Conservation (phyloP, 192 early-diverging fungal species). For the Gamsiella multidivaricata region DNA sequence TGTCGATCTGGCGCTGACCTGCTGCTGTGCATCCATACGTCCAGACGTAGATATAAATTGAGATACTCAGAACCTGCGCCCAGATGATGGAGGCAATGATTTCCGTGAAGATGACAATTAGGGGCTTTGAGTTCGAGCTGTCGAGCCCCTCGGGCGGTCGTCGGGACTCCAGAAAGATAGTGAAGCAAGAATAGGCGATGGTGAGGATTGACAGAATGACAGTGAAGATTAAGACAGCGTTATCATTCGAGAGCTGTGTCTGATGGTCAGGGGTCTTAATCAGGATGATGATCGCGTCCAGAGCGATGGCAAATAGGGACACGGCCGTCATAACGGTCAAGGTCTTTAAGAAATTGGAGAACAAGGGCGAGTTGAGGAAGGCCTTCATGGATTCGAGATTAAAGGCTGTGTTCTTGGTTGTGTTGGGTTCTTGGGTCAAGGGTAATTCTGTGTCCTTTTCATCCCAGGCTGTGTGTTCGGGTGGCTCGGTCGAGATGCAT, state of each 20-base stretch:
- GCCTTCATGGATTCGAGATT: slow-evolving; percentile 36
- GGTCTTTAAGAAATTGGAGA: slow-evolving; percentile 41
- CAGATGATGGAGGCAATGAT: slow-evolving; percentile 50
- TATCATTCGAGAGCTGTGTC: slow-evolving; percentile 32
- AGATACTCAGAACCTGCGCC: slow-evolving; percentile 37
- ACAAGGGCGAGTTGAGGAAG: slow-evolving; percentile 45
- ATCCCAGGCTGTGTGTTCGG: slow-evolving; percentile 40
- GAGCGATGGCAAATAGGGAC: slow-evolving; percentile 39
- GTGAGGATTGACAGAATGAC: slow-evolving; percentile 33
- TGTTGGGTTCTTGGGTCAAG: not conserved
- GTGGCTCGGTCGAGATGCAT: slow-evolving; percentile 25
- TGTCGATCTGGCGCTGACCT: slow-evolving; percentile 6
- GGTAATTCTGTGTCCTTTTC: slow-evolving; percentile 36
- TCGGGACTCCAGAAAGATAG: slow-evolving; percentile 49
- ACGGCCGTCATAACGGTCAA: slow-evolving; percentile 32
- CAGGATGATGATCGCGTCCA: slow-evolving; percentile 34
- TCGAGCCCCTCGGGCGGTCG: slow-evolving; percentile 45
- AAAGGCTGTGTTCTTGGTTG: slow-evolving; percentile 43
- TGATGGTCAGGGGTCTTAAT: slow-evolving; percentile 10
- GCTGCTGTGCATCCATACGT: slow-evolving; percentile 39
- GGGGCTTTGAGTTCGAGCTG: slow-evolving; percentile 39
- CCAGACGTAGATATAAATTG: slow-evolving; percentile 53
- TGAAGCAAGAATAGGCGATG: slow-evolving; percentile 48
- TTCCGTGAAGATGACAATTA: slow-evolving; percentile 47
- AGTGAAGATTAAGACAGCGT: slow-evolving; percentile 32